Percentiles rank a stretch among this genome's conserved stretches.
Conservation (phyloP, 495 filamentous ascomycete genomes). For the Parmelia sp. region DNA sequence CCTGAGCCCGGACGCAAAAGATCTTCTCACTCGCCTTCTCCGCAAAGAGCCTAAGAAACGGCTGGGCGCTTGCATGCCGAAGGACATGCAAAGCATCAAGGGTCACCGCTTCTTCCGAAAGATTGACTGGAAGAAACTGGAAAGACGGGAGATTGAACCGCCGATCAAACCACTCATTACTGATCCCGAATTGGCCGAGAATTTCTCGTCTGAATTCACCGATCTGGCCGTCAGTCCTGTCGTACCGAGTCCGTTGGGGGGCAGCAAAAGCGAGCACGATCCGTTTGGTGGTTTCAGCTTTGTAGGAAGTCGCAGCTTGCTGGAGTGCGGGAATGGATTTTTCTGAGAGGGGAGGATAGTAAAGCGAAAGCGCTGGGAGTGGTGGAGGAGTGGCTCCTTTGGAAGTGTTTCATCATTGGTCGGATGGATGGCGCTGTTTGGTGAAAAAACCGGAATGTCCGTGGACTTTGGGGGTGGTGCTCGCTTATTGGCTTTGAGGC, state of each 20-base stretch:
- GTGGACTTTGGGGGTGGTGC: not conserved
- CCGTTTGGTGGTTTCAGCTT: slow-evolving; percentile 95
- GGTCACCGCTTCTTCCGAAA: slow-evolving; percentile 93
- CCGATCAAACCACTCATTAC: slow-evolving; percentile 91
- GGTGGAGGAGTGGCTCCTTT: not conserved
- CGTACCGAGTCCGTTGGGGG: slow-evolving; percentile 32
- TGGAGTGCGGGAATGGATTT: slow-evolving; percentile 44
- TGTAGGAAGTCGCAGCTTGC: slow-evolving; percentile 79
- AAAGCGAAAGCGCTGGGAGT: too few species aligned
- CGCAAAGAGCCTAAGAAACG: slow-evolving; percentile 88
- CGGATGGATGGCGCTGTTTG: not conserved
- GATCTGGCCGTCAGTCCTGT: slow-evolving; percentile 68
- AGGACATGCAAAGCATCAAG: slow-evolving; percentile 80
- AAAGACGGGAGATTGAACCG: slow-evolving; percentile 67
- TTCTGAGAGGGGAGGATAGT: not conserved
- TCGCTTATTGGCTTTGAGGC: slow-evolving; percentile 2
- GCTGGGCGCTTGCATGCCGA: slow-evolving; percentile 78
- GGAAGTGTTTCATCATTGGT: not conserved
- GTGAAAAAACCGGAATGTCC: not conserved
- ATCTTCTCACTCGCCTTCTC: slow-evolving; percentile 78
- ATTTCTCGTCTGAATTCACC: slow-evolving; percentile 86
- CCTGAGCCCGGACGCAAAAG: slow-evolving; percentile 82
- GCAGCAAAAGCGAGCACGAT: slow-evolving; percentile 49
- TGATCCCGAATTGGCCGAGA: slow-evolving; percentile 90
- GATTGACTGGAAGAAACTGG: slow-evolving; percentile 85